A percentile compares a stretch with the other conserved stretches of the same genome.
Evolutionary conservation across 192 early-diverging fungal genomes (phyloP).

Genomic region (Dimargaris verticillata): DNA sequence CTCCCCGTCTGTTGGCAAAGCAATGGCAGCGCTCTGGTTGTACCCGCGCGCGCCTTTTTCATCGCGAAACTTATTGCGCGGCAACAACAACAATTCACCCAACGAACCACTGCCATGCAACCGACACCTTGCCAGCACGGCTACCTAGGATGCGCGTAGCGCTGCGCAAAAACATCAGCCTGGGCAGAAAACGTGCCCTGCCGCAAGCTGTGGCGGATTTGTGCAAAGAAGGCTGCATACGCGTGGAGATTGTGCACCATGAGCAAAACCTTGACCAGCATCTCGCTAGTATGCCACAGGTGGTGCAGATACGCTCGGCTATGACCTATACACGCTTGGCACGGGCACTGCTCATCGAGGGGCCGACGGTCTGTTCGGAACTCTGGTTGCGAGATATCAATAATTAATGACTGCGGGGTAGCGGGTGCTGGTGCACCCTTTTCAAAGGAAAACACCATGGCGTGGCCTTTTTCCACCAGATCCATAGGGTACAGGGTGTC

Average conservation of each 20-base stretch:
- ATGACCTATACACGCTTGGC: slow-evolving; percentile 47
- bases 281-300: slow-evolving; percentile 51
- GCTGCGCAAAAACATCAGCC: slow-evolving; percentile 16
- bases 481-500: slow-evolving; percentile 48
- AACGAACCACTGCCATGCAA: too few species aligned
- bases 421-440: background rate
- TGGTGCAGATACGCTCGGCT: slow-evolving; percentile 61
- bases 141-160: too few species aligned
- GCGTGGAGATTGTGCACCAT: slow-evolving; percentile 37
- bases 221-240: slow-evolving; percentile 23
- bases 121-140: too few species aligned
- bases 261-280: slow-evolving; percentile 57
- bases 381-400: slow-evolving; percentile 41
- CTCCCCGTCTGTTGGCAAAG: too few species aligned
- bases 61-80: too few species aligned
- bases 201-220: slow-evolving; percentile 21
- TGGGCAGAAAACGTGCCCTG: slow-evolving; percentile 17
- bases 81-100: too few species aligned
- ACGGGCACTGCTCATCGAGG: slow-evolving; percentile 40
- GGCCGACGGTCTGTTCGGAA: slow-evolving; percentile 39
- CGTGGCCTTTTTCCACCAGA: slow-evolving; percentile 47
- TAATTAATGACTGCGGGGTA: background rate
- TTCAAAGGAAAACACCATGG: slow-evolving; percentile 35
- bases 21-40: too few species aligned
- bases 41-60: too few species aligned